phyloP scores from a whole-genome alignment of 2,329 filamentous ascomycete genomes.

The Scedosporium dehoogii region DNA sequence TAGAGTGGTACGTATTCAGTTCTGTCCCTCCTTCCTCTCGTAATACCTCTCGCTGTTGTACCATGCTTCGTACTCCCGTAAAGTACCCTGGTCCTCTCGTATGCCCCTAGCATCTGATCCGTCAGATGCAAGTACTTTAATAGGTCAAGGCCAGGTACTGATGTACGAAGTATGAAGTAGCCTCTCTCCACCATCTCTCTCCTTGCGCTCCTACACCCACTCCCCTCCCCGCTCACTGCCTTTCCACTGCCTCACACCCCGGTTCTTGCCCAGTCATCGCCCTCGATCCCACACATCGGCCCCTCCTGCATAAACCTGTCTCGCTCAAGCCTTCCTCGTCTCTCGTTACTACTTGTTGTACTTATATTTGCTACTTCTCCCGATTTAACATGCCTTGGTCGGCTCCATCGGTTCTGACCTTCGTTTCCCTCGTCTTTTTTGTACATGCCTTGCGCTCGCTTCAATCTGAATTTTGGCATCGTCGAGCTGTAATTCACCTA shows the following conservation, averaged over 20 bases:
- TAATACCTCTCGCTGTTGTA: neutral
- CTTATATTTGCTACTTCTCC: slow-evolving; percentile 4
- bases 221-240: neutral
- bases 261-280: slow-evolving; percentile 1
- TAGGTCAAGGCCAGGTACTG: neutral
- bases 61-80: neutral
- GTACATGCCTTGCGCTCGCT: neutral
- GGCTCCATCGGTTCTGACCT: neutral
- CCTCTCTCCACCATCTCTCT: neutral
- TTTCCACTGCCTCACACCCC: slow-evolving; percentile 2
- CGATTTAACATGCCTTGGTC: neutral
- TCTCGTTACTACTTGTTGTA: neutral
- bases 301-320: slow-evolving; percentile 6
- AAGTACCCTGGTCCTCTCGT: neutral
- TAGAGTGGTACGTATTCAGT: neutral
- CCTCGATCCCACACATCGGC: neutral
- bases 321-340: slow-evolving; percentile 2
- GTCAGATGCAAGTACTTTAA: too few species aligned
- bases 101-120: neutral
- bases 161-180: neutral
- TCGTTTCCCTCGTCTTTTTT: neutral
- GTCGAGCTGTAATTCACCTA: neutral
- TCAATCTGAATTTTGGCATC: neutral
- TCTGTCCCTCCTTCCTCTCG: neutral
- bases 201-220: neutral